Evolutionary conservation across 2,329 filamentous ascomycete genomes (phyloP), one percentile per base, ranked within the genome.

Genomic region (Tolypocladium tundrense): DNA sequence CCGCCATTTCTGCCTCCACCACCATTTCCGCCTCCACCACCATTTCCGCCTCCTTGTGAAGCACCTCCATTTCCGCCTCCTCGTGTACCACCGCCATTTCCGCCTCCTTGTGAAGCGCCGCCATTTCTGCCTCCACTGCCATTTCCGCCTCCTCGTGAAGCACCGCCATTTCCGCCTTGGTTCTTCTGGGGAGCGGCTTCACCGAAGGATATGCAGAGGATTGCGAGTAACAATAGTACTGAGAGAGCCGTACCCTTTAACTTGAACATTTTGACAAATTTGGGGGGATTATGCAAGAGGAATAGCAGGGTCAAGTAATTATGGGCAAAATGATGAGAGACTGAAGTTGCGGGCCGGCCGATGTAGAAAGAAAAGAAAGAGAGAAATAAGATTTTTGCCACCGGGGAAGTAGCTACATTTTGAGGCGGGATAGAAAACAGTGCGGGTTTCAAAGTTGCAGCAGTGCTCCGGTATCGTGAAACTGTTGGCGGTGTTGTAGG

Each of bases 101-200:
- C 3, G 24, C 24, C 24, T 27, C 24, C 24, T 27, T 27, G 24
- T 3, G 24, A 27, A 27, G 24, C 24, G 21, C 21, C 21, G 21
- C 1, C 21, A 24, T 24, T 24, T 24, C 21, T 24, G 21, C 21
- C 21, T 24, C 21, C 21, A 24, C 21, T 2, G 24, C 27, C 37
- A 6, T 55, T 45, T 7, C 58, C 39, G 39, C 56, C 56, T 6
- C 27, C 27, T 27, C 27, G 27, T 27, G 27, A 27, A 33, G 31
- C 43, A 1, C 19, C 24, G 24, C 27, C 37, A 11, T 55, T 45
- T 8, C 58, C 39, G 39, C 56, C 56, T 7, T 13, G 4, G 13
- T 56, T 58, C 16, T 54, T 53, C 55, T 59, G 54, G 8, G 58
- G 58, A 19, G 43, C 51, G n/a, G 58, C 58, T 54, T 54, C 42